A percentile compares a stretch with the other conserved stretches of the same genome.
phyloP scores from a whole-genome alignment of 106 monocot species.

The Phalaenopsis equestris region DNA sequence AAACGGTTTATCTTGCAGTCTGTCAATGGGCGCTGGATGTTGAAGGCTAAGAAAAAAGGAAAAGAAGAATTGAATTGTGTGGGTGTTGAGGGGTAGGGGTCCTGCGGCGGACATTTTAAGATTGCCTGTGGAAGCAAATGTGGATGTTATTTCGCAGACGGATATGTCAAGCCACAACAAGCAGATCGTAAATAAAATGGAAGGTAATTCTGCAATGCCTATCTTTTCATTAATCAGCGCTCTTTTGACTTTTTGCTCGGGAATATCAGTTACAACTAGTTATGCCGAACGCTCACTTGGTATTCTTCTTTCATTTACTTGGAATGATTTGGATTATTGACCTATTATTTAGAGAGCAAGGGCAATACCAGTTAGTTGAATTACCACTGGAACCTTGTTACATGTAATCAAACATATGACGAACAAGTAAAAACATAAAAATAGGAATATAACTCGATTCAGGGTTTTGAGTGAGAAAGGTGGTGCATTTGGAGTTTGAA shows the following conservation, averaged over 20 bases:
- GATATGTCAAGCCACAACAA: background rate
- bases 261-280: no score
- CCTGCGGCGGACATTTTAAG: background rate
- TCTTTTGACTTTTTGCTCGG: background rate
- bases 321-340: no score
- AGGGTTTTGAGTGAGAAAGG: background rate
- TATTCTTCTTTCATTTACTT: no score
- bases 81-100: background rate
- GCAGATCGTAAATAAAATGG: background rate
- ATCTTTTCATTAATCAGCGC: background rate
- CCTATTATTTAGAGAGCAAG: no score
- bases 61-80: background rate
- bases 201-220: background rate
- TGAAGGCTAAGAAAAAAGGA: background rate
- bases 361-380: no score
- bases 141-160: background rate
- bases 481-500: background rate
- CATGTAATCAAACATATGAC: no score
- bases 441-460: background rate
- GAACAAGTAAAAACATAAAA: no score
- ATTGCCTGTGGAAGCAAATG: background rate
- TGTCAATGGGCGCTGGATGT: background rate
- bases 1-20: background rate
- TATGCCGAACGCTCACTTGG: no score
- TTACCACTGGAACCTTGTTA: no score